Evolutionary conservation across 2,329 filamentous ascomycete genomes (phyloP).

Genomic region (Colletotrichum lentis): DNA sequence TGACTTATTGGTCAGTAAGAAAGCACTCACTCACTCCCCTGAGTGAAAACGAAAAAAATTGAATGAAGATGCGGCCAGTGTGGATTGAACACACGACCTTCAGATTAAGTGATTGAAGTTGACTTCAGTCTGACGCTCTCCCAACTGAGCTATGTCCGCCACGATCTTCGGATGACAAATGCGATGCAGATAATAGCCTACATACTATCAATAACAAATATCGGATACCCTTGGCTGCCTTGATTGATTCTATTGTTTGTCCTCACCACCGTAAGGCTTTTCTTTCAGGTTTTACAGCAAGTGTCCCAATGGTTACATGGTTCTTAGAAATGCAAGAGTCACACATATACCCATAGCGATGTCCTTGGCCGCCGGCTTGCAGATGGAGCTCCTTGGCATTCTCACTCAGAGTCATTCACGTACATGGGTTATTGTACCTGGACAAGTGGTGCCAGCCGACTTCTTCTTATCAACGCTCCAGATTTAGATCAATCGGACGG

Average conservation of each 20-base stretch:
- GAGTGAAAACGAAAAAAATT: no score
- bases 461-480: background rate
- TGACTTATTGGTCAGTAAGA: no score
- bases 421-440: background rate
- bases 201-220: no score
- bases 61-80: slow-evolving; percentile 38
- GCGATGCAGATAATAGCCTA: no score
- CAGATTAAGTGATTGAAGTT: slow-evolving; percentile 37
- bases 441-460: background rate
- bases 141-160: slow-evolving; percentile 38
- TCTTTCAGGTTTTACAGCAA: rapidly evolving
- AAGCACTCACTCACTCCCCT: no score
- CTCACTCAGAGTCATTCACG: background rate
- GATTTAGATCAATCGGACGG: no score
- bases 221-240: no score
- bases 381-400: background rate
- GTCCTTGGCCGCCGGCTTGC: background rate
- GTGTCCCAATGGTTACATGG: background rate
- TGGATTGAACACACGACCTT: slow-evolving; percentile 39
- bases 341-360: background rate
- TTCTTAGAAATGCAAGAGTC: no score
- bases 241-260: no score
- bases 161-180: no score
- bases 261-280: no score
- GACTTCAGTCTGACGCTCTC: slow-evolving; percentile 38